Evolutionary conservation across 2,329 filamentous ascomycete species (phyloP).

Genomic region (Magnaporthiopsis poae): DNA sequence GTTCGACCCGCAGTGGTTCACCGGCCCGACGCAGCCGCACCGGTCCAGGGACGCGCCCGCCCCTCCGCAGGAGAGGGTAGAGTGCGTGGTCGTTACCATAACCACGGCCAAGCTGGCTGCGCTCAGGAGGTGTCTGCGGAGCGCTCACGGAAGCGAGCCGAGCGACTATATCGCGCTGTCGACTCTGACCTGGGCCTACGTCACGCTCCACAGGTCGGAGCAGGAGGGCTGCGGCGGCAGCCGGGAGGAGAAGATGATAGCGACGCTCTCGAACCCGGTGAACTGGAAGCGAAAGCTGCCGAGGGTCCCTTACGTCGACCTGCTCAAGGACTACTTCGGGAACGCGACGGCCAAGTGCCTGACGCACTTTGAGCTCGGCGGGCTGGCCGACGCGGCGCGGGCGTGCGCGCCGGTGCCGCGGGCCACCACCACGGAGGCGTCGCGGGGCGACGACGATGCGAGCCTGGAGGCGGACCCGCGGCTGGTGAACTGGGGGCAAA

Average conservation of each 20-base stretch:
- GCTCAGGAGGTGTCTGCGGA: slow-evolving; percentile 18
- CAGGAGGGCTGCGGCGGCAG: neutral
- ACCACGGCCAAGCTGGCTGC: slow-evolving; percentile 21
- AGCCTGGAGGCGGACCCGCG: slow-evolving; percentile 21
- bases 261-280: slow-evolving; percentile 28
- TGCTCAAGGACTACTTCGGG: slow-evolving; percentile 28
- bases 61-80: slow-evolving; percentile 23
- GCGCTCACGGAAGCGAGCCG: slow-evolving; percentile 13
- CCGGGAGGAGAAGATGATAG: neutral
- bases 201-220: slow-evolving; percentile 24
- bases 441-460: slow-evolving; percentile 16
- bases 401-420: too few relatives aligned
- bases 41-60: slow-evolving; percentile 18
- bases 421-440: slow-evolving; percentile 3
- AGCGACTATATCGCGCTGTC: slow-evolving; percentile 32
- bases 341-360: slow-evolving; percentile 32
- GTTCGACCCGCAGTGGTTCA: slow-evolving; percentile 19
- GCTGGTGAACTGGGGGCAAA: too few relatives aligned
- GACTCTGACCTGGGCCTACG: slow-evolving; percentile 30
- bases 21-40: slow-evolving; percentile 27
- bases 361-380: slow-evolving; percentile 18
- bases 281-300: slow-evolving; percentile 26
- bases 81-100: slow-evolving; percentile 34
- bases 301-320: slow-evolving; percentile 5
- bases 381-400: slow-evolving; percentile 16